Evolutionary conservation across 352 stramenopile genomes (phyloP).

Genomic region (Globisporangium irregulare): DNA sequence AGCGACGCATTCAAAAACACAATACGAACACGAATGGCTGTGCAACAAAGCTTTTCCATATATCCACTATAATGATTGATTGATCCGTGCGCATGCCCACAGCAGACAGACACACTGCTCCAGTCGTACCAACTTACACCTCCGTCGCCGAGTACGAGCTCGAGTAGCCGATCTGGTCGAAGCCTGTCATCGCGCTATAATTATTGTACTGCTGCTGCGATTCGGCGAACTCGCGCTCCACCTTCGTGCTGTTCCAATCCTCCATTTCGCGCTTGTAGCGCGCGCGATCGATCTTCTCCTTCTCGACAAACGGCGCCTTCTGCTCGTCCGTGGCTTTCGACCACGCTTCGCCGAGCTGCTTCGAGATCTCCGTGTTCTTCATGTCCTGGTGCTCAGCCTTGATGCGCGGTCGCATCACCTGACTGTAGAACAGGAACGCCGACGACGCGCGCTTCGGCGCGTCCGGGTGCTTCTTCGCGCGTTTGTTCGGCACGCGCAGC

Average conservation of each 20-base stretch:
- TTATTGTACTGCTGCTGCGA: conserved; percentile 80
- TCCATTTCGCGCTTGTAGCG: conserved; percentile 94
- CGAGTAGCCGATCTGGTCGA: conserved; percentile 77
- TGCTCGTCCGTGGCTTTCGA: conserved; percentile 88
- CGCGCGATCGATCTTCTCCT: conserved; percentile 88
- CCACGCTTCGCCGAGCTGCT: conserved; percentile 93
- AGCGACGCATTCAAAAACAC: background rate
- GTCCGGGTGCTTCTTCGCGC: conserved; percentile 93
- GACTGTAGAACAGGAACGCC: conserved; percentile 94
- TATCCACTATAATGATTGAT: conserved; percentile 15
- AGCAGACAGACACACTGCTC: background rate
- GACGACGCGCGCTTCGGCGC: conserved; percentile 93
- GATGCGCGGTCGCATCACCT: conserved; percentile 87
- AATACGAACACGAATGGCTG: background rate
- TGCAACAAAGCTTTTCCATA: conserved; percentile 10
- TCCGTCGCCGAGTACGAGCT: conserved; percentile 72
- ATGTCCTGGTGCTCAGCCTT: conserved; percentile 93
- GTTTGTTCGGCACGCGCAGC: conserved; percentile 90
- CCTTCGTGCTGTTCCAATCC: conserved; percentile 87
- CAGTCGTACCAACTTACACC: conserved; percentile 22
- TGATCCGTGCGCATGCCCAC: background rate
- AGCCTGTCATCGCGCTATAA: conserved; percentile 77
- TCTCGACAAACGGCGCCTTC: conserved; percentile 90
- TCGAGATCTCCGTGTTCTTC: conserved; percentile 96
- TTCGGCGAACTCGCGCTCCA: conserved; percentile 79